Conservation (phyloP, 1,284 basidiomycete species). For the Sanghuangporus weigelae region DNA sequence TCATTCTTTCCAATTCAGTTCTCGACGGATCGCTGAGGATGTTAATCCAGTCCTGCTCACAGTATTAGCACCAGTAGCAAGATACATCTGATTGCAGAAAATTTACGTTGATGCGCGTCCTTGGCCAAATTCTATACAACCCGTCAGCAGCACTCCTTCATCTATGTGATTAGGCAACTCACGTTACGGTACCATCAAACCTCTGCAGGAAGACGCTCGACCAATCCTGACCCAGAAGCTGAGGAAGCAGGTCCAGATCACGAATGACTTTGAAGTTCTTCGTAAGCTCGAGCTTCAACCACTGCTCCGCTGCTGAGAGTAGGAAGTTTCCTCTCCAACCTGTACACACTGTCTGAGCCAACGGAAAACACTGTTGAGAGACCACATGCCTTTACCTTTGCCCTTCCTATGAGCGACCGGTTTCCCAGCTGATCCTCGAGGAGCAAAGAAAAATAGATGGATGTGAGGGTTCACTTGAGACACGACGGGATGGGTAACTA, state of each 20-base stretch:
- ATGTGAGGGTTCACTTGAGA: slow-evolving; percentile 98
- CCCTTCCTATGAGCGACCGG: slow-evolving; percentile 91
- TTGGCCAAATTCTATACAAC: slow-evolving; percentile 75
- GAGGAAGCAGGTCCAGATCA: slow-evolving; percentile 87
- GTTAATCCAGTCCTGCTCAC: slow-evolving; percentile 70
- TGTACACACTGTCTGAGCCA: slow-evolving; percentile 25
- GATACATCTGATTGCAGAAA: neutral
- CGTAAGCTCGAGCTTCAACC: slow-evolving; percentile 89
- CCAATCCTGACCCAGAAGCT: slow-evolving; percentile 91
- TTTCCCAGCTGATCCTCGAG: slow-evolving; percentile 88
- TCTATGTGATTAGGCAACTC: slow-evolving; percentile 29
- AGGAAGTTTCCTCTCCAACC: slow-evolving; percentile 97
- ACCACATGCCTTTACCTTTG: slow-evolving; percentile 52
- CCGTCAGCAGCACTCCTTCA: slow-evolving; percentile 26
- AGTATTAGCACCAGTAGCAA: slow-evolving; percentile 14
- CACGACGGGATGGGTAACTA: slow-evolving; percentile 93
- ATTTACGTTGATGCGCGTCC: slow-evolving; percentile 66
- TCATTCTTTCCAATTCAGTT: slow-evolving; percentile 77
- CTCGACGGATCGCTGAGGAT: slow-evolving; percentile 82
- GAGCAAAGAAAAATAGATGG: slow-evolving; percentile 97
- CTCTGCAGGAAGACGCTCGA: slow-evolving; percentile 89
- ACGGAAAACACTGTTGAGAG: neutral
- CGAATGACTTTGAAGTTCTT: slow-evolving; percentile 97
- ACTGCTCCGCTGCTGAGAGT: slow-evolving; percentile 87
- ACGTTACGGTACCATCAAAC: slow-evolving; percentile 82